phyloP scores from a whole-genome alignment of 306 rosid species.

The Castanea mollissima region DNA sequence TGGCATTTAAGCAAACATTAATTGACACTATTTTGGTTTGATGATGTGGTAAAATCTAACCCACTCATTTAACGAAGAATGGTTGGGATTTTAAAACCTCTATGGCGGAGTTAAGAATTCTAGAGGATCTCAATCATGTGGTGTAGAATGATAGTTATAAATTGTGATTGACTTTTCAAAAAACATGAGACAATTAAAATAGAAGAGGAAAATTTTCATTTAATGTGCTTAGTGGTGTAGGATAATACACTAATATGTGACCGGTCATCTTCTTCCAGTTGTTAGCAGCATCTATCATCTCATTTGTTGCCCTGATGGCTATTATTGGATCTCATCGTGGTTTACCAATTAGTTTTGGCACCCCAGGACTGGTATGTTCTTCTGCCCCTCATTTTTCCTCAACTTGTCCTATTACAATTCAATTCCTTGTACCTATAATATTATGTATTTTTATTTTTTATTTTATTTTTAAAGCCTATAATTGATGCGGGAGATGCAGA shows the following conservation, averaged over 20 bases:
- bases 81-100: no score
- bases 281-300: conserved; percentile 74
- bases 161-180: neutral
- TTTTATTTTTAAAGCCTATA: neutral
- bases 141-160: neutral
- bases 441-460: neutral
- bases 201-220: neutral
- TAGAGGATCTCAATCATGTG: neutral
- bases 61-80: no score
- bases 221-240: neutral
- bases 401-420: neutral
- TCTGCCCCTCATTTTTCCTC: conserved; percentile 23
- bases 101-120: no score
- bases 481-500: no score
- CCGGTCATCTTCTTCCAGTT: conserved; percentile 50
- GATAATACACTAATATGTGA: conserved; percentile 22
- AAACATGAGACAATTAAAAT: neutral
- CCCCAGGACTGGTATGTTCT: conserved; percentile 87
- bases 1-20: no score
- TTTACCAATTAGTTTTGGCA: conserved; percentile 69
- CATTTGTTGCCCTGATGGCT: conserved; percentile 91
- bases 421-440: neutral
- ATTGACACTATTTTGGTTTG: no score
- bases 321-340: conserved; percentile 68
- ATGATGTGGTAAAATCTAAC: no score